Percentiles rank a stretch among this genome's conserved stretches.
Conservation (phyloP, 2,329 filamentous ascomycete species). For the Bertia moriformis region DNA sequence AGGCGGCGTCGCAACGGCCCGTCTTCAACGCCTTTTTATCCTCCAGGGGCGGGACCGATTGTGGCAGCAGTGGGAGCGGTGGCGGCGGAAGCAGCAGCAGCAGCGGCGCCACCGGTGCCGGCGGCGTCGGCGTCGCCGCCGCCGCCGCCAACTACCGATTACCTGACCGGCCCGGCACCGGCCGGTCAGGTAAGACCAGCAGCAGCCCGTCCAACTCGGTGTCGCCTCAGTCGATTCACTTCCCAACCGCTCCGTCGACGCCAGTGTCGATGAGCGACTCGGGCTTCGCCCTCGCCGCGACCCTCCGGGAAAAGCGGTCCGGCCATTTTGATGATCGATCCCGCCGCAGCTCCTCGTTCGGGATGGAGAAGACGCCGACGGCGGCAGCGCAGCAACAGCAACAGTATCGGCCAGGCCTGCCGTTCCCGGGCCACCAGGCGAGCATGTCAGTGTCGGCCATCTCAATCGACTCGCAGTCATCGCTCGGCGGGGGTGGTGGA, state of each 20-base stretch:
- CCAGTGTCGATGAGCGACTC: conserved; percentile 88
- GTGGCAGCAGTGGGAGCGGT: too few species aligned
- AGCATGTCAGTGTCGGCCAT: conserved; percentile 44
- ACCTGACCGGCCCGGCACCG: conserved; percentile 69
- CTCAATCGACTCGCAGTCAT: conserved; percentile 33
- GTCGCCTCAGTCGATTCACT: conserved; percentile 66
- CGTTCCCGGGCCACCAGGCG: conserved; percentile 54
- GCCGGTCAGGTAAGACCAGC: conserved; percentile 44
- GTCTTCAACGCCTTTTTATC: conserved; percentile 80
- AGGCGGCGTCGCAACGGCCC: conserved; percentile 36
- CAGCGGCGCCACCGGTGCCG: too few species aligned
- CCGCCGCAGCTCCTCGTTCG: conserved; percentile 88
- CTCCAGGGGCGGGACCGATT: conserved; percentile 52
- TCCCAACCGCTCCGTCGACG: conserved; percentile 62
- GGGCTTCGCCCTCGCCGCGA: conserved; percentile 72
- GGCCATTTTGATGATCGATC: conserved; percentile 73
- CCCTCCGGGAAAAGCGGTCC: conserved; percentile 82
- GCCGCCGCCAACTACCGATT: too few species aligned
- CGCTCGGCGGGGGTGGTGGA: conserved; percentile 21
- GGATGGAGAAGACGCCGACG: conserved; percentile 62
- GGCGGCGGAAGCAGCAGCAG: too few species aligned
- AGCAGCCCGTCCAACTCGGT: conserved; percentile 50
- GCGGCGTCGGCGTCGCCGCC: too few species aligned
- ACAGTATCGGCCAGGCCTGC: conserved; percentile 54
- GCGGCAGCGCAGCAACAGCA: too few species aligned